Conservation (phyloP, 2,329 filamentous ascomycete genomes). For the Fusarium nygamai region DNA sequence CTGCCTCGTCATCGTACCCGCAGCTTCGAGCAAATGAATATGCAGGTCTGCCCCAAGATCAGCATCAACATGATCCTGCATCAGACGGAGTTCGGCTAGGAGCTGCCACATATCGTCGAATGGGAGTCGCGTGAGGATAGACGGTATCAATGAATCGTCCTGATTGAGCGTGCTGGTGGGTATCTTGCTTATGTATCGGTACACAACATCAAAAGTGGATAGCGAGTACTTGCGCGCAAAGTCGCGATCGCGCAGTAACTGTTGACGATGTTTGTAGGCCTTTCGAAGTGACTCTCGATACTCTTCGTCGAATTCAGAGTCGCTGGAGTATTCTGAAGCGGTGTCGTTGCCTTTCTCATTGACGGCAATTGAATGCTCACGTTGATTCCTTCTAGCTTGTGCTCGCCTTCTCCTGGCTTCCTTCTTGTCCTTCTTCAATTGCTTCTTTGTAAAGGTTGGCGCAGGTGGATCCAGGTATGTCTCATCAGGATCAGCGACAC, state of each 20-base stretch:
- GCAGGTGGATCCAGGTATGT: constrained; percentile 42
- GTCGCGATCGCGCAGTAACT: constrained; percentile 36
- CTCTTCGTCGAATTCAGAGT: constrained; percentile 16
- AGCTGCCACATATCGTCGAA: constrained; percentile 44
- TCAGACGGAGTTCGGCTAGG: constrained; percentile 38
- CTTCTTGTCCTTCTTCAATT: constrained; percentile 17
- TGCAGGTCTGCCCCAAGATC: constrained; percentile 39
- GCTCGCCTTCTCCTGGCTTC: constrained; percentile 6
- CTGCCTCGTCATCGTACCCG: constrained; percentile 35
- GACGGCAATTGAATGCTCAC: background rate
- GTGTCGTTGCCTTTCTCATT: constrained; percentile 17
- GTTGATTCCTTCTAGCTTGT: constrained; percentile 2
- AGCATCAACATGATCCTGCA: constrained; percentile 40
- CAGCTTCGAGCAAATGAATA: constrained; percentile 37
- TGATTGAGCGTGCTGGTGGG: constrained; percentile 6
- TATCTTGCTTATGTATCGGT: constrained; percentile 32
- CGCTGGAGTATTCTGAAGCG: constrained; percentile 5
- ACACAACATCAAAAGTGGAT: constrained; percentile 36
- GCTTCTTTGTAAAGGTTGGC: constrained; percentile 8
- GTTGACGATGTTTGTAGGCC: constrained; percentile 22
- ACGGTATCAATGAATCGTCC: constrained; percentile 16
- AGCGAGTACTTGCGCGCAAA: constrained; percentile 44
- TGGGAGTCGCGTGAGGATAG: constrained; percentile 27
- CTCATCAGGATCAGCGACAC: constrained; percentile 39
- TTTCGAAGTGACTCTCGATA: background rate